Evolutionary conservation across 768 basidiomycete genomes (phyloP).

Genomic region (Cyclocybe aegerita): DNA sequence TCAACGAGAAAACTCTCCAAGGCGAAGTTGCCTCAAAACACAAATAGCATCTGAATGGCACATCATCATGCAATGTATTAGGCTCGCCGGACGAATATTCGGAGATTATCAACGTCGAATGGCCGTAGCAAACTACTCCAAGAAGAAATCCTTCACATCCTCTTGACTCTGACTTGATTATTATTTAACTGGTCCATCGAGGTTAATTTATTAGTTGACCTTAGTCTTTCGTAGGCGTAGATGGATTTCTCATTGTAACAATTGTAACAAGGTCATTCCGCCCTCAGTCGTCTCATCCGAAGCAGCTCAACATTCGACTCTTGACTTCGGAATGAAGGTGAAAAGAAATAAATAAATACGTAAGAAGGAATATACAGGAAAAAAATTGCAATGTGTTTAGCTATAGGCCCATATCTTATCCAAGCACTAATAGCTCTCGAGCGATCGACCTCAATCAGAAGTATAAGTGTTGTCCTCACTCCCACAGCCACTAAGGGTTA

Average conservation of each 20-base stretch:
- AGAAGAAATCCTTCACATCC: conserved; percentile 8
- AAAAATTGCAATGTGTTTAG: too few relatives aligned
- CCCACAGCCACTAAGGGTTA: too few relatives aligned
- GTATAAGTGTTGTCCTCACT: too few relatives aligned
- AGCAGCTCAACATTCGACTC: too few relatives aligned
- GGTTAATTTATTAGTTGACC: conserved; percentile 3
- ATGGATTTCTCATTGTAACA: conserved; percentile 8
- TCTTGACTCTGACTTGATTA: neutral
- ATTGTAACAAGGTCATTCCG: conserved; percentile 5
- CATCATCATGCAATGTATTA: neutral
- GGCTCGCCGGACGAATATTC: conserved; percentile 8
- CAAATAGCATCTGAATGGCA: conserved; percentile 11
- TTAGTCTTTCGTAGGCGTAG: conserved; percentile 7
- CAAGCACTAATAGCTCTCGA: too few relatives aligned
- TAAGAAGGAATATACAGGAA: too few relatives aligned
- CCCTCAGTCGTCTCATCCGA: too few relatives aligned
- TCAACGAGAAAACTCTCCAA: neutral
- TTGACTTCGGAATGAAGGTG: too few relatives aligned
- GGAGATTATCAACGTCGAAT: neutral
- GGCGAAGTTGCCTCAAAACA: neutral
- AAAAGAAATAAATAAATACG: too few relatives aligned
- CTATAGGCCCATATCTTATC: too few relatives aligned
- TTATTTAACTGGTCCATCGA: conserved; percentile 2
- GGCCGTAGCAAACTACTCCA: neutral
- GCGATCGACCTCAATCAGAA: too few relatives aligned